Evolutionary conservation across 257 asterid genomes (phyloP).

Genomic region (Anisodus acutangulus): DNA sequence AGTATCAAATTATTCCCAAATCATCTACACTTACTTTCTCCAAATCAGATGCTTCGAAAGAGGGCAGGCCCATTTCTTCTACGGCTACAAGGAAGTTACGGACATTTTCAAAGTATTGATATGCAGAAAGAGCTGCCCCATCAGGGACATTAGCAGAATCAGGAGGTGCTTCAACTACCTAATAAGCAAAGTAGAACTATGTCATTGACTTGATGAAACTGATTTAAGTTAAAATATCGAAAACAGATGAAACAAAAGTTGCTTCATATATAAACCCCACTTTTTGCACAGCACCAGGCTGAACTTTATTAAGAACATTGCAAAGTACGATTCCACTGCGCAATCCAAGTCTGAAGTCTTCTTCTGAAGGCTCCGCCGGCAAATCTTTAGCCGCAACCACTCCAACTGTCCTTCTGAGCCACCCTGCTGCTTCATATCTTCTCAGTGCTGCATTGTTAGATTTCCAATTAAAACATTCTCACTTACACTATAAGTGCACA

Average conservation of each 20-base stretch:
- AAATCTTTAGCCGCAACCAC: slow-evolving; percentile 88
- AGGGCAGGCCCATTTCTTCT: slow-evolving; percentile 79
- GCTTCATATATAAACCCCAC: slow-evolving; percentile 46
- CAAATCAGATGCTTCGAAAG: slow-evolving; percentile 88
- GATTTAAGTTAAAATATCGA: background rate
- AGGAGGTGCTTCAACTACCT: slow-evolving; percentile 80
- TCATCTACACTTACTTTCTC: slow-evolving; percentile 59
- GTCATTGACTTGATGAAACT: slow-evolving; percentile 23
- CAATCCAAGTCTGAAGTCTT: slow-evolving; percentile 80
- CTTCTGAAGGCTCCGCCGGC: slow-evolving; percentile 95
- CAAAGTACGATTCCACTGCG: slow-evolving; percentile 92
- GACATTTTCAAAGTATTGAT: slow-evolving; percentile 83
- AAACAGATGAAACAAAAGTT: background rate
- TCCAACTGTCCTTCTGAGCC: slow-evolving; percentile 89
- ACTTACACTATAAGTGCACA: background rate
- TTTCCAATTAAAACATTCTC: slow-evolving; percentile 29
- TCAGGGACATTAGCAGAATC: slow-evolving; percentile 64
- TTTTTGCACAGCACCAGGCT: slow-evolving; percentile 76
- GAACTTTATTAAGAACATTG: slow-evolving; percentile 82
- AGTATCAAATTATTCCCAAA: background rate
- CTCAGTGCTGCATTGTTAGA: slow-evolving; percentile 68
- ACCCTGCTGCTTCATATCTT: slow-evolving; percentile 81
- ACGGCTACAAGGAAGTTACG: slow-evolving; percentile 78
- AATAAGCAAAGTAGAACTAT: slow-evolving; percentile 31
- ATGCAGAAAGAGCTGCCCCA: slow-evolving; percentile 86